Evolutionary conservation across 1,284 basidiomycete genomes (phyloP).

Genomic region (Cryptococcus sp.): DNA sequence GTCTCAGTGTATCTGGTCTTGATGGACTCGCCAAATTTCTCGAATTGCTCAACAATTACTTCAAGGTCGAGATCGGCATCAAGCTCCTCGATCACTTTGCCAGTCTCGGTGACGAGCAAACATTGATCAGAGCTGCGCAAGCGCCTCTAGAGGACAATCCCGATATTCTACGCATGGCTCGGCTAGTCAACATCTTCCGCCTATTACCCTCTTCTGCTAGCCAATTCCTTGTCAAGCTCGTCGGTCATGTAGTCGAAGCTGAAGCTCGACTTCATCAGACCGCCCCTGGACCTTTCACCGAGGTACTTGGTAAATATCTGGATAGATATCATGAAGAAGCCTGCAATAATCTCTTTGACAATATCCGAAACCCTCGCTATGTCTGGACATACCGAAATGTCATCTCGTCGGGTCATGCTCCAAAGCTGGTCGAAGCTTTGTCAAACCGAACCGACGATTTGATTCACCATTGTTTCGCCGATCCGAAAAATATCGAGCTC

Average conservation of each 20-base stretch:
- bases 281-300: constrained; percentile 85
- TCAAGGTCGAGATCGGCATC: constrained; percentile 99
- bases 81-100: constrained; percentile 96
- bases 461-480: constrained; percentile 57
- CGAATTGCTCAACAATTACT: constrained; percentile 95
- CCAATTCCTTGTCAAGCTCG: constrained; percentile 83
- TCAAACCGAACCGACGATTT: constrained; percentile 62
- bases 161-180: constrained; percentile 86
- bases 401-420: constrained; percentile 69
- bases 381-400: constrained; percentile 77
- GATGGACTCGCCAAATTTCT: constrained; percentile 94
- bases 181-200: constrained; percentile 94
- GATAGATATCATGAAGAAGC: constrained; percentile 85
- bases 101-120: constrained; percentile 71
- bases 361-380: constrained; percentile 68
- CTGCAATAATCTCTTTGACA: constrained; percentile 75
- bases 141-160: constrained; percentile 82
- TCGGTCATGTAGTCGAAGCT: constrained; percentile 85
- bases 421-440: constrained; percentile 70
- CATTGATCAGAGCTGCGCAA: constrained; percentile 72
- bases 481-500: constrained; percentile 55
- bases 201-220: constrained; percentile 89
- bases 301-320: constrained; percentile 85
- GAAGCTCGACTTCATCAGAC: constrained; percentile 89
- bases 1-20: constrained; percentile 87